Evolutionary conservation across 2,329 filamentous ascomycete species (phyloP), one percentile per base, ranked within the genome.

Genomic region (Eutypa lata): DNA sequence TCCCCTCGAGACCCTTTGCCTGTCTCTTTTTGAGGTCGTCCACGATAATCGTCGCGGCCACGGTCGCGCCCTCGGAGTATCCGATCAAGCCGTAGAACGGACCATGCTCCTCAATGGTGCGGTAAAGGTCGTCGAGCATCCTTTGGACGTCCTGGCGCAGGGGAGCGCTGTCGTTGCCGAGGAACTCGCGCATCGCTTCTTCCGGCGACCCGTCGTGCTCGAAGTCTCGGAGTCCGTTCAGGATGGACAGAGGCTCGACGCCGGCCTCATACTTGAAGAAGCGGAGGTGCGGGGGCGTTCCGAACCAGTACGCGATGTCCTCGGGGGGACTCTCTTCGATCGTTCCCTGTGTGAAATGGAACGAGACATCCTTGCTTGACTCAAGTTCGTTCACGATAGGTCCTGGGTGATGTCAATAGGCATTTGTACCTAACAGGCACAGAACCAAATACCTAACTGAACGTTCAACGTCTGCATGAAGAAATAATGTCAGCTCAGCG

Each of bases 51-150:
- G 67, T 73, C 0, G 70, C 70, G 5, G 75, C 76, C 47, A 78
- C 71, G 1, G 71, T 70, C 1, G 76, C 74, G 11, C 76, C 76
- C 58, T 79, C 76, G 1, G 74, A 77, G 53, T 78, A 79, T 1
- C 76, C 76, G 33, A 79, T 35, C 31, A 35, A 14, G 14, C 31
- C 31, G 31, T 35, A 35, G 31, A 35, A 35, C 14, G 31, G 31
- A 8, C 31, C 31, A 14, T 35, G 31, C 14, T 35, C 31, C 31
- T 35, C 31, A 14, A 35, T 35, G 31, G 31, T 35, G 14, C 31
- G 31, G 31, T 35, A 35, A 14, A 35, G 31, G 31, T 35, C 31
- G 14, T 35, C 31, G 14, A 35, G 31, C 31, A 35, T 35, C 31
- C 31, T 35, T 35, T 35, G 31, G 14, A 35, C 31, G 31, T 35